phyloP scores from a whole-genome alignment of 2,329 filamentous ascomycete species.

The Septoria linicola region DNA sequence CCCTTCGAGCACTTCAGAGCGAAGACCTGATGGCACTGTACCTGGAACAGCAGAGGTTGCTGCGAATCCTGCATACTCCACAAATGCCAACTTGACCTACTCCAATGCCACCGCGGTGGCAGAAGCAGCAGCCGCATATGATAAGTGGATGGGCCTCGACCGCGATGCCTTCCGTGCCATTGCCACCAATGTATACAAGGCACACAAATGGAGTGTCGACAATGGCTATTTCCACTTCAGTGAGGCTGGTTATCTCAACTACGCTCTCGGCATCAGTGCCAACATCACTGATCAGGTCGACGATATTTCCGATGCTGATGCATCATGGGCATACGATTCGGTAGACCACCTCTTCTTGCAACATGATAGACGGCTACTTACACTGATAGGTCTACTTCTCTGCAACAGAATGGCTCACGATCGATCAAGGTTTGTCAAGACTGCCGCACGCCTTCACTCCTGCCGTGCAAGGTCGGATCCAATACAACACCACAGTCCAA shows the following conservation, averaged over 20 bases:
- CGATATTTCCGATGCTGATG: conserved; percentile 47
- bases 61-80: conserved; percentile 40
- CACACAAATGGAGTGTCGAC: conserved; percentile 55
- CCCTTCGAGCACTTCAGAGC: conserved; percentile 50
- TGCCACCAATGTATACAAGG: conserved; percentile 50
- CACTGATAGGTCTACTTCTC: conserved; percentile 52
- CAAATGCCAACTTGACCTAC: conserved; percentile 30
- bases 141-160: conserved; percentile 39
- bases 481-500: conserved; percentile 58
- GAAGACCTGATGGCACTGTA: conserved; percentile 53
- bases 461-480: conserved; percentile 57
- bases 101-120: conserved; percentile 40
- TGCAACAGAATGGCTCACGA: conserved; percentile 62
- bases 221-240: conserved; percentile 63
- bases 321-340: conserved; percentile 55
- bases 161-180: conserved; percentile 36
- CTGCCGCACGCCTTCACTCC: conserved; percentile 64
- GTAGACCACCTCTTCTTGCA: conserved; percentile 15
- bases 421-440: conserved; percentile 60
- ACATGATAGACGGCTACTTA: no score
- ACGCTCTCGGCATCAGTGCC: conserved; percentile 55
- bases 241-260: conserved; percentile 62
- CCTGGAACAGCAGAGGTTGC: conserved; percentile 53
- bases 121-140: conserved; percentile 43
- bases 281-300: conserved; percentile 58